Evolutionary conservation across 2,329 filamentous ascomycete species (phyloP).

Genomic region (Phaeoacremonium minimum): DNA sequence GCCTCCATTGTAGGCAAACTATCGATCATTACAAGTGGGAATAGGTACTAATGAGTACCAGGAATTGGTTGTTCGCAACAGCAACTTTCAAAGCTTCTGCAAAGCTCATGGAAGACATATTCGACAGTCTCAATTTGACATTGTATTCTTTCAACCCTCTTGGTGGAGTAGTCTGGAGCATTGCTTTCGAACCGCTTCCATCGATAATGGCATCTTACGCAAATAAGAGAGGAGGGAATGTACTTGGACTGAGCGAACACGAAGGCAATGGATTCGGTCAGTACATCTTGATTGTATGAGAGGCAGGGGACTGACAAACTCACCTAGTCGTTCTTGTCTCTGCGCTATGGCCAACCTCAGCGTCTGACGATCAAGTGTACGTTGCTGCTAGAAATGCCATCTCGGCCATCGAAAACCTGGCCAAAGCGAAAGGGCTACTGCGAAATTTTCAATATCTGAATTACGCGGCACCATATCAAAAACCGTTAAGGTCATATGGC

Average conservation of each 20-base stretch:
- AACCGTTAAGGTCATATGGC: not conserved
- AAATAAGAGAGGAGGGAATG: not conserved
- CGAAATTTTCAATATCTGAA: not conserved
- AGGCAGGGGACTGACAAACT: not conserved
- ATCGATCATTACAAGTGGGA: too few species aligned
- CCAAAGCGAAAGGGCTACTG: not conserved
- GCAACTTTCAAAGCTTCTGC: not conserved
- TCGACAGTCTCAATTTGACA: conserved; percentile 2
- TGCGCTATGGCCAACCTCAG: too few species aligned
- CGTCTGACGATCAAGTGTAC: too few species aligned
- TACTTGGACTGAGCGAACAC: not conserved
- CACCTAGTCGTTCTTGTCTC: not conserved
- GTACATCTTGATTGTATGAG: not conserved
- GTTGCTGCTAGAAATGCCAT: not conserved
- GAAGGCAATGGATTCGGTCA: not conserved
- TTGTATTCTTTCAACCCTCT: not conserved
- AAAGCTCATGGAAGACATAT: conserved; percentile 1
- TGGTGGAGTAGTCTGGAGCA: not conserved
- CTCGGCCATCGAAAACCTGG: not conserved
- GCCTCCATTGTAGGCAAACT: conserved; percentile 3
- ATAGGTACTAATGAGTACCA: too few species aligned
- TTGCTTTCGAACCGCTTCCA: not conserved
- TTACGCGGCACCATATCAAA: not conserved
- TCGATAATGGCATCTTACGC: not conserved
- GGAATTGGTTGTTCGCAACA: conserved; percentile 2